Evolutionary conservation across 2,329 filamentous ascomycete species (phyloP).

Genomic region (Zymoseptoria pseudotritici): DNA sequence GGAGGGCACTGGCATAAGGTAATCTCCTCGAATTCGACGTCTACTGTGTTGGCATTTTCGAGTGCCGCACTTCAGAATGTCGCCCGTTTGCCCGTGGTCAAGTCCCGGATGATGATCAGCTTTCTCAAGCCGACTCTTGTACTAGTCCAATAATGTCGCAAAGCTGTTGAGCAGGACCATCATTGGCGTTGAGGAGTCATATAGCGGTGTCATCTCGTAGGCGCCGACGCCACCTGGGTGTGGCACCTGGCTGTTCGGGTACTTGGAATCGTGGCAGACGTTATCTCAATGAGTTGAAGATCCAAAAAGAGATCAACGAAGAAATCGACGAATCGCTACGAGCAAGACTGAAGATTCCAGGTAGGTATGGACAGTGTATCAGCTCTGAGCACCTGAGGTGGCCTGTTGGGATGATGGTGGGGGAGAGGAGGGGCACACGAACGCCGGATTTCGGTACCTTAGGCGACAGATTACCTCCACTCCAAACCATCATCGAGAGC

Average conservation of each 20-base stretch:
- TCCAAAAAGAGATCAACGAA: background rate
- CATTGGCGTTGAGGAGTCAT: conserved; percentile 41
- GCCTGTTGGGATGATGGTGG: background rate
- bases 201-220: conserved; percentile 37
- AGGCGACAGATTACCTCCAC: background rate
- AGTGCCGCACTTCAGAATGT: background rate
- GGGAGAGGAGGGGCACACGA: background rate
- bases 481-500: background rate
- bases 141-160: conserved; percentile 42
- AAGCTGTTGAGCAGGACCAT: conserved; percentile 47
- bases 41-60: background rate
- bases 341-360: background rate
- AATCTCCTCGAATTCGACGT: background rate
- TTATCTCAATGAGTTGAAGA: background rate
- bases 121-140: conserved; percentile 30
- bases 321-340: background rate
- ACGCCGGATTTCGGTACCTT: background rate
- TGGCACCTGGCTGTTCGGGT: conserved; percentile 36
- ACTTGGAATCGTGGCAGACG: conserved; percentile 24
- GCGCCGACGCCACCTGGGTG: conserved; percentile 45
- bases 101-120: conserved; percentile 48
- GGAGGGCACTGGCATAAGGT: background rate
- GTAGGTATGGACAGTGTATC: no score
- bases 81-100: conserved; percentile 43
- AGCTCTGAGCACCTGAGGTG: no score